Evolutionary conservation across 169 alveolate genomes (phyloP), one percentile per base, ranked within the genome.

Genomic region (Babesia divergens): DNA sequence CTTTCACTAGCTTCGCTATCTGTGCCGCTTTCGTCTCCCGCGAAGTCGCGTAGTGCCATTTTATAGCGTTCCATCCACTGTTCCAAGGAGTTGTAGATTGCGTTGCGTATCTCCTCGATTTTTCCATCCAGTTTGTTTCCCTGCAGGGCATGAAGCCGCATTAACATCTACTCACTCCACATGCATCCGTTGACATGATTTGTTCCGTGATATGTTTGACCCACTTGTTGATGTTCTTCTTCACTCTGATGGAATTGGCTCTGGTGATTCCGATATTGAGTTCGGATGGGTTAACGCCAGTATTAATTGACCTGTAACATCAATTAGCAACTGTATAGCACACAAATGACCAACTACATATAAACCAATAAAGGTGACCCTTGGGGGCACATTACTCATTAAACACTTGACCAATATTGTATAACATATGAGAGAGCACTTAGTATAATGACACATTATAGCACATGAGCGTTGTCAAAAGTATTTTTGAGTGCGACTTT

Each of bases 251-350:
- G 20, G 95, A 91, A 26, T 91, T 93, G 26, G 97, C 97, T 80
- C 79, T 92, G 62, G 95, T 89, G 20, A 84, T 84, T 13, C 96
- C 97, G 43, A 96, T 91, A 58, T 95, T 95, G 35, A 97, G 72
- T n/a, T 96, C 98, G 44, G 93, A 83, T 1, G 97, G 95, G 35
- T 91, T 92, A 37, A 93, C 91, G 5, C 99, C 99, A 55, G 97
- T 89, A 59, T 92, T 89, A n/a, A 96, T 70, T 13, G 96, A 92
- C 70, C 98, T 75, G 43, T n/a, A 34, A 37, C 47, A 40, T n/a
- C n/a, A n/a, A n/a, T n/a, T n/a, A n/a, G n/a, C n/a, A n/a, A n/a
- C n/a, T n/a, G n/a, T n/a, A n/a, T n/a, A n/a, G n/a, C n/a, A n/a
- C n/a, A n/a, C n/a, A n/a, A n/a, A n/a, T n/a, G n/a, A n/a, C n/a